Conservation (phyloP, 176 grass and related monocot genomes). For the Aegilops longissima region DNA sequence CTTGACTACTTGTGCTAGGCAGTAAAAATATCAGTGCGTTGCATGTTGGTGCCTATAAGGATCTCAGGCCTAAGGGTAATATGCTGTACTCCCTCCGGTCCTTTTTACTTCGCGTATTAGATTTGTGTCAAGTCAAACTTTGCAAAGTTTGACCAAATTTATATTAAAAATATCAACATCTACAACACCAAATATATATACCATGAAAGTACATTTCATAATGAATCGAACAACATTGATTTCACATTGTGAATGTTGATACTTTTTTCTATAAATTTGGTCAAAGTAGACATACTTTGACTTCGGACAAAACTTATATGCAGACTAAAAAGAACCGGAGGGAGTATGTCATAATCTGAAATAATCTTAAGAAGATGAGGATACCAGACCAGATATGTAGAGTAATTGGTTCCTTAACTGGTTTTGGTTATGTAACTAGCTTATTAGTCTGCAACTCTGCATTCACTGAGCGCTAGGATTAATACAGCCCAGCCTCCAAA, state of each 20-base stretch:
- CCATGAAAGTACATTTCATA: no score
- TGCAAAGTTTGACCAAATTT: no score
- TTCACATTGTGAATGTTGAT: no score
- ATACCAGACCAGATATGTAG: not conserved
- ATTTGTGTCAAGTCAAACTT: no score
- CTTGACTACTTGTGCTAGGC: not conserved
- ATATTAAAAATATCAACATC: no score
- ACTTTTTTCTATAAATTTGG: no score
- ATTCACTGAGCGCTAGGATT: not conserved
- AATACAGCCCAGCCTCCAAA: not conserved
- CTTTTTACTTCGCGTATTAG: no score
- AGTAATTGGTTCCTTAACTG: not conserved
- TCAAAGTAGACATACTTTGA: no score
- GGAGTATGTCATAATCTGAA: conserved; percentile 2
- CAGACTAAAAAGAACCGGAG: no score
- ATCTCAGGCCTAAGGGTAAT: not conserved
- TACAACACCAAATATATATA: no score
- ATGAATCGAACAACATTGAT: no score
- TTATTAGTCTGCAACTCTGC: not conserved
- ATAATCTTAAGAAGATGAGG: not conserved
- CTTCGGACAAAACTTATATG: no score
- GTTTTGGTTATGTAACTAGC: not conserved
- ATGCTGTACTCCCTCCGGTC: not conserved
- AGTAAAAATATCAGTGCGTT: not conserved
- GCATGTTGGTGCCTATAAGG: not conserved